These are phyloP conservation scores for Pulveroboletus sp. DNA, from an alignment of 768 basidiomycete species.

Conservation along the genomic window DNA sequence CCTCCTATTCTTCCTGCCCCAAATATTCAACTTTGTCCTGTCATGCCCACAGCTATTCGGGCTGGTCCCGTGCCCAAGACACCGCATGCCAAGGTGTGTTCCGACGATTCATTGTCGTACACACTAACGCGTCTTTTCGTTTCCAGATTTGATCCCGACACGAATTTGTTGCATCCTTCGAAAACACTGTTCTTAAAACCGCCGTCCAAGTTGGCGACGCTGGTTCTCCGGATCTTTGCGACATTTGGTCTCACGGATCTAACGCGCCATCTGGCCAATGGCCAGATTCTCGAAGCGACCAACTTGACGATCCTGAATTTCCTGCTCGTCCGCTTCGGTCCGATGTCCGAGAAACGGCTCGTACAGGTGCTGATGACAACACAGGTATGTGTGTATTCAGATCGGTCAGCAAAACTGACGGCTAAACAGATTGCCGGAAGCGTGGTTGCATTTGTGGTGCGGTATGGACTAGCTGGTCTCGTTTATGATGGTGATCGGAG, in stretches of 20 bases:
- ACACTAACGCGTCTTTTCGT: background rate
- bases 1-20: constrained; percentile 94
- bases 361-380: constrained; percentile 69
- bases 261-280: constrained; percentile 50
- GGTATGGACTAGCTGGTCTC: constrained; percentile 87
- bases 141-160: constrained; percentile 67
- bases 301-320: constrained; percentile 93
- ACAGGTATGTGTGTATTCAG: constrained; percentile 51
- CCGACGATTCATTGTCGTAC: background rate
- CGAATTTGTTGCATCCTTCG: constrained; percentile 79
- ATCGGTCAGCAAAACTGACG: constrained; percentile 5
- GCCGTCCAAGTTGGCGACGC: constrained; percentile 50
- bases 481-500: constrained; percentile 92
- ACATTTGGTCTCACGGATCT: constrained; percentile 66
- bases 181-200: constrained; percentile 57
- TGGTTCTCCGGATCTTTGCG: constrained; percentile 60
- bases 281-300: constrained; percentile 65
- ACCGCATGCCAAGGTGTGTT: constrained; percentile 84
- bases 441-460: constrained; percentile 74
- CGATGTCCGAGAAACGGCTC: constrained; percentile 81
- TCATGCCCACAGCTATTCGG: constrained; percentile 95
- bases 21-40: constrained; percentile 95
- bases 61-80: constrained; percentile 89
- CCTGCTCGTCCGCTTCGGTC: constrained; percentile 74
- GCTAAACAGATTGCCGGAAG: constrained; percentile 65